A percentile compares a stretch with the other conserved stretches of the same genome.
These are phyloP conservation scores for Juncus inflexus DNA, from an alignment of 176 grass and related monocot genomes.

Conservation along the genomic window DNA sequence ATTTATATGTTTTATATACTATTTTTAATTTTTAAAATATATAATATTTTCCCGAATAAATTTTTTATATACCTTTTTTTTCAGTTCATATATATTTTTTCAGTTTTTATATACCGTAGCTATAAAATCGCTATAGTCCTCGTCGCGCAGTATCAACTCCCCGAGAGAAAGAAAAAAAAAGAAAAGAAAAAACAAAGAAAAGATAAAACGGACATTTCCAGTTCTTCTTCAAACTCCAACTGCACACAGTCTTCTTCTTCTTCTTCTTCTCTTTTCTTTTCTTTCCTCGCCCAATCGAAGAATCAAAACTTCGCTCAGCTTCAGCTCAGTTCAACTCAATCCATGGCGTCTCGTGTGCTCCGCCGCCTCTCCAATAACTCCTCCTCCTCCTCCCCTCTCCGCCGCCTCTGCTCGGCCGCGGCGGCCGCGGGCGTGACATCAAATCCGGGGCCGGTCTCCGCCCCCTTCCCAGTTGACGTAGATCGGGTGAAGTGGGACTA, in stretches of 20 bases:
- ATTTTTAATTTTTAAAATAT: no score
- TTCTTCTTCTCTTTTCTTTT: neutral
- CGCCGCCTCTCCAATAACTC: slow-evolving; percentile 53
- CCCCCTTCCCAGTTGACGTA: slow-evolving; percentile 3
- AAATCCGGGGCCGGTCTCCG: slow-evolving; percentile 10
- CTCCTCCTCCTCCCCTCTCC: slow-evolving; percentile 21
- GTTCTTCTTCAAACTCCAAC: no score
- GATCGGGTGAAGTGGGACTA: slow-evolving; percentile 93
- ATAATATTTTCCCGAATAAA: no score
- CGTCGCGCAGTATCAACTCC: no score
- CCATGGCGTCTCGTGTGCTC: slow-evolving; percentile 63
- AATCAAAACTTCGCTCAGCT: neutral
- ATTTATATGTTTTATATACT: no score
- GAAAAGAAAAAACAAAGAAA: no score
- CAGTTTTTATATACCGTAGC: no score
- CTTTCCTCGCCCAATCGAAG: neutral
- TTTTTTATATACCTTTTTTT: no score
- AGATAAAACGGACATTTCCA: no score
- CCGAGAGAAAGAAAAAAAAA: no score
- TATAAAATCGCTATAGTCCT: no score
- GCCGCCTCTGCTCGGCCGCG: slow-evolving; percentile 39
- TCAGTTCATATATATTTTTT: no score
- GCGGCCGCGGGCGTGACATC: slow-evolving; percentile 18
- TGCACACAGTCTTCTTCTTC: neutral
- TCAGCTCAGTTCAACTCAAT: slow-evolving; percentile 9